phyloP scores from a whole-genome alignment of 306 rosid genomes.

The Castanopsis chinensis region DNA sequence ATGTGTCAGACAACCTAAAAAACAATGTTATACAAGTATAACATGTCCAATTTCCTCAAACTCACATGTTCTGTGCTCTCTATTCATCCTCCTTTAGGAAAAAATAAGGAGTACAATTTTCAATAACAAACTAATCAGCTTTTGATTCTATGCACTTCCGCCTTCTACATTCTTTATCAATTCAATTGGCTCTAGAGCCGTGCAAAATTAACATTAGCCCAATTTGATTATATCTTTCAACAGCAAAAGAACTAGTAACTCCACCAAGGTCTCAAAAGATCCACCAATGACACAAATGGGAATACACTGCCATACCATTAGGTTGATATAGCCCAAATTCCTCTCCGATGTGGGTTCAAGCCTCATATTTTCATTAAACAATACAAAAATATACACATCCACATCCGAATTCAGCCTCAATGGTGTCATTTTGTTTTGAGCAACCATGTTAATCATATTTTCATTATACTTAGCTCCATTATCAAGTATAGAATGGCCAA shows the following conservation, averaged over 20 bases:
- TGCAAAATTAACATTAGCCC: neutral
- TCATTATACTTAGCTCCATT: neutral
- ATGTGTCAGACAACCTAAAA: too few species aligned
- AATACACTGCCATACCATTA: neutral
- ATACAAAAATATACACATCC: neutral
- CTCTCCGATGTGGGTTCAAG: neutral
- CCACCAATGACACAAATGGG: neutral
- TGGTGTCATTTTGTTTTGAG: neutral
- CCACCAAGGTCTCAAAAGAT: too few species aligned
- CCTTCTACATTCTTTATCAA: too few species aligned
- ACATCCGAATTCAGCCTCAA: neutral
- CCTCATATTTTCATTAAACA: neutral
- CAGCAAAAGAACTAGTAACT: neutral
- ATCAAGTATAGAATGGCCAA: neutral
- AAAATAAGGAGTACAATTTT: too few species aligned
- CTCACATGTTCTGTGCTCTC: too few species aligned
- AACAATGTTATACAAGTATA: too few species aligned
- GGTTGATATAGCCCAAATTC: neutral
- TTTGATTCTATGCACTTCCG: too few species aligned
- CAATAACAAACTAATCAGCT: too few species aligned
- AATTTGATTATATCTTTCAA: neutral
- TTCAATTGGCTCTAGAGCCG: neutral
- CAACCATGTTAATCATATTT: neutral
- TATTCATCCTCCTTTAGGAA: too few species aligned
- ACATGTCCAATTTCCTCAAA: too few species aligned